phyloP scores from a whole-genome alignment of 2,329 filamentous ascomycete genomes.

The Trichothecium sympodiale region DNA sequence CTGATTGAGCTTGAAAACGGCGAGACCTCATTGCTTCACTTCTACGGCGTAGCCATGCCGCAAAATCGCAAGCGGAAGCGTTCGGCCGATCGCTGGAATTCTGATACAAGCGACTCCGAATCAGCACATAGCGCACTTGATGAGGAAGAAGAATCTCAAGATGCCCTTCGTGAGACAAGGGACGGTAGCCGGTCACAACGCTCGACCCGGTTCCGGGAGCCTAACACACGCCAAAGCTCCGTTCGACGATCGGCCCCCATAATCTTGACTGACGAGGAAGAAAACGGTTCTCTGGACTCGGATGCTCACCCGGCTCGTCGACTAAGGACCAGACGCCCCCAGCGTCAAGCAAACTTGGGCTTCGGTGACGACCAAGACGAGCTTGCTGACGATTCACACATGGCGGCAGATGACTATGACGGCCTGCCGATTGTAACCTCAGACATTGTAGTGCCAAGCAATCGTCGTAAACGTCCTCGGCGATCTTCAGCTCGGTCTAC shows the following conservation, averaged over 20 bases:
- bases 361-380: constrained; percentile 3
- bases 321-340: not conserved
- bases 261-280: not conserved
- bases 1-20: constrained; percentile 22
- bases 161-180: not conserved
- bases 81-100: constrained; percentile 16
- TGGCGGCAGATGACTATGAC: constrained; percentile 14
- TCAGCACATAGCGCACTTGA: constrained; percentile 17
- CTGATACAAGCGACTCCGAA: constrained; percentile 7
- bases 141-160: constrained; percentile 9
- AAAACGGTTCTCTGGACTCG: not conserved
- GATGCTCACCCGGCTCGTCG: not conserved
- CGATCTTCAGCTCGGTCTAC: not conserved
- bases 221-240: not conserved
- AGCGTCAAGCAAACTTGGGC: not conserved
- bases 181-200: not conserved
- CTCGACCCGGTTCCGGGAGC: too few species aligned
- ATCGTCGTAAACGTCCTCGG: not conserved
- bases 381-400: not conserved
- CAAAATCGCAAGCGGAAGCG: constrained; percentile 23
- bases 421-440: constrained; percentile 23
- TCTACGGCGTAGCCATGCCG: constrained; percentile 7
- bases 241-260: not conserved
- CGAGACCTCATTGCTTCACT: constrained; percentile 14
- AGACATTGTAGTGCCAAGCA: constrained; percentile 15